phyloP scores from a whole-genome alignment of 2,329 filamentous ascomycete genomes.

The Colletotrichum incanum region DNA sequence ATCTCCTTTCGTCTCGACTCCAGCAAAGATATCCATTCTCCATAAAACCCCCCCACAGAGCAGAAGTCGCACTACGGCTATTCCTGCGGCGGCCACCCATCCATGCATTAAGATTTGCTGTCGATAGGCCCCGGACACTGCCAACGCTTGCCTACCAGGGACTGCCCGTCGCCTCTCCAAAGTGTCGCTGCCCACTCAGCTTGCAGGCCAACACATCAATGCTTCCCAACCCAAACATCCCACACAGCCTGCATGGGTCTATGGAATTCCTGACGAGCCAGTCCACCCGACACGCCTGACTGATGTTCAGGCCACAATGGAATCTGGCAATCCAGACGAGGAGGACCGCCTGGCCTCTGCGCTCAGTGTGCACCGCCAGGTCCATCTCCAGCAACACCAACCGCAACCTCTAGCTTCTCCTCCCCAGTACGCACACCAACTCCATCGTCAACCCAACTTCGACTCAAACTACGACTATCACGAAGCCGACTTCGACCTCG shows the following conservation, averaged over 20 bases:
- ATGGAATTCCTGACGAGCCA: conserved; percentile 58
- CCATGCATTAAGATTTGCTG: conserved; percentile 43
- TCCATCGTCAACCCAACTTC: conserved; percentile 46
- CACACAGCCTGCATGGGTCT: conserved; percentile 59
- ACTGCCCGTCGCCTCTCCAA: conserved; percentile 44
- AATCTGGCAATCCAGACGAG: conserved; percentile 62
- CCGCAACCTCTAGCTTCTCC: conserved; percentile 42
- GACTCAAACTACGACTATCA: conserved; percentile 47
- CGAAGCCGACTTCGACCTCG: conserved; percentile 49
- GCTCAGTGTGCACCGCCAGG: conserved; percentile 48
- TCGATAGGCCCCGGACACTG: conserved; percentile 43
- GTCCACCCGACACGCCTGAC: conserved; percentile 60
- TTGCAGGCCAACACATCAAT: conserved; percentile 64
- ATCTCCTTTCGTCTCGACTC: conserved; percentile 35
- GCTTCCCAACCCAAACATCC: conserved; percentile 56
- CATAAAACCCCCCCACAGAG: conserved; percentile 38
- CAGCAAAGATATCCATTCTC: conserved; percentile 27
- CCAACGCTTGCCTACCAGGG: conserved; percentile 42
- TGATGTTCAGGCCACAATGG: conserved; percentile 66
- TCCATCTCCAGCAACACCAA: conserved; percentile 48
- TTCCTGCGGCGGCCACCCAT: conserved; percentile 40
- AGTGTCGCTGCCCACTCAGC: conserved; percentile 52
- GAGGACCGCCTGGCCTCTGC: conserved; percentile 54
- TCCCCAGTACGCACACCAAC: conserved; percentile 49
- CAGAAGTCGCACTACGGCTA: conserved; percentile 41